Evolutionary conservation across 768 basidiomycete species (phyloP).

Genomic region (Obba rivulosa): DNA sequence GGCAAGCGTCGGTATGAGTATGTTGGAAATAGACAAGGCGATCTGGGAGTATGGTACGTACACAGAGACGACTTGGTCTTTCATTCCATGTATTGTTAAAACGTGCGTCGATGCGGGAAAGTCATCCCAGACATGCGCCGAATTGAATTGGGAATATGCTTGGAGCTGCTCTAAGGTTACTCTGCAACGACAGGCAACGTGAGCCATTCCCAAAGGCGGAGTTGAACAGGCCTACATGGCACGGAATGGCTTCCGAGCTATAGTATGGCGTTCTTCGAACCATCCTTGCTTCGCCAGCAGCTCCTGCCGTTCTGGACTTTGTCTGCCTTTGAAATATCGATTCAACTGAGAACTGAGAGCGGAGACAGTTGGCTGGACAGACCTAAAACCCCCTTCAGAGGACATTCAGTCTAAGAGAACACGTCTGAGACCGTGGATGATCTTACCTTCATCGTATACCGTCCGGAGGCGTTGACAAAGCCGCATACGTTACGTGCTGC

Average conservation of each 20-base stretch:
- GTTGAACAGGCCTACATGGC: conserved; percentile 4
- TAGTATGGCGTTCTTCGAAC: conserved; percentile 55
- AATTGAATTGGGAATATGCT: conserved; percentile 59
- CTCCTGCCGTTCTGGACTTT: conserved; percentile 15
- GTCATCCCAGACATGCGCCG: conserved; percentile 58
- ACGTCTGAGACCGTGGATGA: background rate
- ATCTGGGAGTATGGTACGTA: conserved; percentile 30
- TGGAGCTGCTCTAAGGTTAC: conserved; percentile 43
- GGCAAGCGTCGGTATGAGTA: background rate
- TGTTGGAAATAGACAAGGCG: too few species aligned
- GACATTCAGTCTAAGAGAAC: background rate
- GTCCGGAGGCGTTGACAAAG: conserved; percentile 70
- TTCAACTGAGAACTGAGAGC: background rate
- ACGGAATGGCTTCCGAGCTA: conserved; percentile 56
- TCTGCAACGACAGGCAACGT: background rate
- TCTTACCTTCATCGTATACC: conserved; percentile 75
- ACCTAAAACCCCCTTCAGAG: conserved; percentile 15
- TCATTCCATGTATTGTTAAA: conserved; percentile 71
- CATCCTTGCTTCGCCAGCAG: conserved; percentile 53
- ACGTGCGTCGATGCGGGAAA: conserved; percentile 64
- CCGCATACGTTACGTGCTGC: conserved; percentile 52
- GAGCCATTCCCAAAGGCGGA: background rate
- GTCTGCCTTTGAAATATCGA: conserved; percentile 1
- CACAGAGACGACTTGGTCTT: conserved; percentile 65
- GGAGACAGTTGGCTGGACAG: background rate